phyloP scores from a whole-genome alignment of 2,329 filamentous ascomycete species.

The Cercospora brassicicola region DNA sequence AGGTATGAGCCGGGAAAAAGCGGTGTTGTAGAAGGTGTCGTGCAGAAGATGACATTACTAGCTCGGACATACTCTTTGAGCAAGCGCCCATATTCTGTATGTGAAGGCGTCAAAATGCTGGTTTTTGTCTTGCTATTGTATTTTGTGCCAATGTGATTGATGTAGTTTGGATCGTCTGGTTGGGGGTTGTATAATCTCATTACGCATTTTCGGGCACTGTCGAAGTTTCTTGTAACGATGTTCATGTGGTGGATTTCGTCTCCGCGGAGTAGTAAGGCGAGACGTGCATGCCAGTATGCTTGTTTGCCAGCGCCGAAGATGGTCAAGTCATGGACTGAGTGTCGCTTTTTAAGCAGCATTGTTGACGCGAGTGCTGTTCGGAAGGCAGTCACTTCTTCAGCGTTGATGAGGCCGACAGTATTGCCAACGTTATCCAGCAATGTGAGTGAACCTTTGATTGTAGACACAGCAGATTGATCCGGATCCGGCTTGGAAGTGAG shows the following conservation, averaged over 20 bases:
- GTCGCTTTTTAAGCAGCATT: conserved; percentile 63
- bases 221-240: conserved; percentile 75
- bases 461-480: conserved; percentile 36
- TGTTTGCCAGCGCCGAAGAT: conserved; percentile 88
- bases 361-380: conserved; percentile 65
- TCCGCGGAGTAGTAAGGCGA: conserved; percentile 72
- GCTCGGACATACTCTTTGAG: conserved; percentile 69
- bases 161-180: conserved; percentile 39
- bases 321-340: conserved; percentile 70
- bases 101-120: conserved; percentile 66
- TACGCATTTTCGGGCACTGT: conserved; percentile 56
- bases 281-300: conserved; percentile 90
- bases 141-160: conserved; percentile 38
- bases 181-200: conserved; percentile 55
- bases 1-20: conserved; percentile 74
- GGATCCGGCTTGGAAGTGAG: conserved; percentile 28
- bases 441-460: conserved; percentile 59
- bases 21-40: conserved; percentile 71
- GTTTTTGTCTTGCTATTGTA: conserved; percentile 58
- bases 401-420: conserved; percentile 65
- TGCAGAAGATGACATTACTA: conserved; percentile 83
- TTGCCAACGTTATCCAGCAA: conserved; percentile 59
- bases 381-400: conserved; percentile 68
- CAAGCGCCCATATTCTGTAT: conserved; percentile 67
- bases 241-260: conserved; percentile 74